A percentile compares a stretch with the other conserved stretches of the same genome.
These are phyloP conservation scores for Kernera saxatilis DNA, from an alignment of 345 rosid species.

Conservation along the genomic window DNA sequence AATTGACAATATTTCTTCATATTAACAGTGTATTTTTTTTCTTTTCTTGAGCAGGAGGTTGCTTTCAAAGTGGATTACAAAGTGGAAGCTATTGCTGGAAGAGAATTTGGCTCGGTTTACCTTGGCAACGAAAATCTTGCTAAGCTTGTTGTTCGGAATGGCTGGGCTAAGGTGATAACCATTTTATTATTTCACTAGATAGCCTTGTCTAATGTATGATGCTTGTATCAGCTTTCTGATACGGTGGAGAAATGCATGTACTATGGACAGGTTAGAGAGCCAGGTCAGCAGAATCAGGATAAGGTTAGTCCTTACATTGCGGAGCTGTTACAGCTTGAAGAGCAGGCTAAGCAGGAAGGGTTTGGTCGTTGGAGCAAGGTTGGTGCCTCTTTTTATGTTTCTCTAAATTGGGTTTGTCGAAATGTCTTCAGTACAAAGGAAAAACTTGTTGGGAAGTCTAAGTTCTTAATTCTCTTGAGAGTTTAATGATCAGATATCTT, in stretches of 20 bases:
- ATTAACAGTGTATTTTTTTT: background rate
- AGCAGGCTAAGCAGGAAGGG: slow-evolving; percentile 75
- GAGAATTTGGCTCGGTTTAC: slow-evolving; percentile 92
- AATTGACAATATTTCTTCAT: background rate
- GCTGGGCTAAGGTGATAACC: slow-evolving; percentile 84
- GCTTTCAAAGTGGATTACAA: slow-evolving; percentile 83
- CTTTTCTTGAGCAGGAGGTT: slow-evolving; percentile 55
- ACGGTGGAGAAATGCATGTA: background rate
- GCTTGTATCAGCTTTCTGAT: slow-evolving; percentile 2
- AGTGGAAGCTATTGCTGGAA: slow-evolving; percentile 54
- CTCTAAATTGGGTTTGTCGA: background rate
- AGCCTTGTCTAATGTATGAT: slow-evolving; percentile 4
- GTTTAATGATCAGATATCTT: background rate
- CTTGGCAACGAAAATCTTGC: slow-evolving; percentile 83
- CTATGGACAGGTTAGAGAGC: slow-evolving; percentile 69
- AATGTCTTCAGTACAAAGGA: background rate
- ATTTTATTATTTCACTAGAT: background rate
- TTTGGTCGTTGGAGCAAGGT: slow-evolving; percentile 93
- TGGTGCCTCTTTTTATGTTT: slow-evolving; percentile 9
- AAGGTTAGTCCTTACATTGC: slow-evolving; percentile 86
- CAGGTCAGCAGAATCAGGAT: slow-evolving; percentile 74
- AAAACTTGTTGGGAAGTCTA: background rate
- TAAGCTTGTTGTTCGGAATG: slow-evolving; percentile 57
- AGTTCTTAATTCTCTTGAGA: background rate
- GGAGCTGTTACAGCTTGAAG: slow-evolving; percentile 60